A percentile compares a stretch with the other conserved stretches of the same genome.
phyloP scores from a whole-genome alignment of 805 yeast species.

The Maudiozyma barnettii region DNA sequence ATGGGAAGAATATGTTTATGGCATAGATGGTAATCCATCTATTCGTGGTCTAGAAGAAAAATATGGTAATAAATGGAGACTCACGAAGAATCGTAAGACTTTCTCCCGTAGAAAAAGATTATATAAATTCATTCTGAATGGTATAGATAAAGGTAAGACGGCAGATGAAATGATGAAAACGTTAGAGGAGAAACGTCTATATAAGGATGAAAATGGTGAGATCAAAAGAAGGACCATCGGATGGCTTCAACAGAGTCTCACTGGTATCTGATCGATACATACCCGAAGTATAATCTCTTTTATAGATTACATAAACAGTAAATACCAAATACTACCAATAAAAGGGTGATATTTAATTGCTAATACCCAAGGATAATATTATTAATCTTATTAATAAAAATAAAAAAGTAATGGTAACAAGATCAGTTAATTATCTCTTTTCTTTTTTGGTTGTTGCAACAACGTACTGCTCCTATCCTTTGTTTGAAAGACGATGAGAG shows the following conservation, averaged over 20 bases:
- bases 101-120: constrained; percentile 30
- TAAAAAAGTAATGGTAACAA: no score
- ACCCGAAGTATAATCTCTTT: not conserved
- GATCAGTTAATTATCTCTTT: no score
- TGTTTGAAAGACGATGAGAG: no score
- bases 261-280: constrained; percentile 20
- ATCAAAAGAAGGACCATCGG: constrained; percentile 29
- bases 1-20: constrained; percentile 34
- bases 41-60: constrained; percentile 33
- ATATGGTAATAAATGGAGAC: constrained; percentile 36
- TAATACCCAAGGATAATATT: no score
- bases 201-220: constrained; percentile 28
- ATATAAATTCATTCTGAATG: constrained; percentile 28
- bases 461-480: not conserved
- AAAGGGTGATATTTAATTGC: no score
- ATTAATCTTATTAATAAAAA: no score
- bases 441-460: not conserved
- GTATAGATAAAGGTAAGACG: constrained; percentile 27
- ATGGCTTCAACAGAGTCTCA: constrained; percentile 30
- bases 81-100: constrained; percentile 28
- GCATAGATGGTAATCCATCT: constrained; percentile 35
- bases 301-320: no score
- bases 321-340: no score
- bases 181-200: constrained; percentile 24
- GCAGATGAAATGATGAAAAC: constrained; percentile 28